Percentiles rank a stretch among this genome's conserved stretches.
phyloP scores from a whole-genome alignment of 495 filamentous ascomycete genomes.

The Penicillium taxi region DNA sequence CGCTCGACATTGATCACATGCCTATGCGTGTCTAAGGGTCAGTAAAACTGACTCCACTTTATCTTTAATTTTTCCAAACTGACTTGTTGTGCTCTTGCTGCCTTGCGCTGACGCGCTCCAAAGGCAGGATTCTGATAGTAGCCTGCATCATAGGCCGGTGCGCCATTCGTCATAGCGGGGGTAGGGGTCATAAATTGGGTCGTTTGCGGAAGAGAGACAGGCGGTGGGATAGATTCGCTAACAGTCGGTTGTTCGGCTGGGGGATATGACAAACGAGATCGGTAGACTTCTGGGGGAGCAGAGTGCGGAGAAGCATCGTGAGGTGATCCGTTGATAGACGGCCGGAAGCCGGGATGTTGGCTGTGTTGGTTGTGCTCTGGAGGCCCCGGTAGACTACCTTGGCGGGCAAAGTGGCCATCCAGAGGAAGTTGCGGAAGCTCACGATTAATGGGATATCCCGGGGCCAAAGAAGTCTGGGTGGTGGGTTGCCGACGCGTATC shows the following conservation, averaged over 20 bases:
- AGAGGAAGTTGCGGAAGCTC: slow-evolving; percentile 35
- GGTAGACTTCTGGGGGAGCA: slow-evolving; percentile 33
- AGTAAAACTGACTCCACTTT: not conserved
- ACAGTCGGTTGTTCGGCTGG: slow-evolving; percentile 22
- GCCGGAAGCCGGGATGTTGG: slow-evolving; percentile 24
- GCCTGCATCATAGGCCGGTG: slow-evolving; percentile 21
- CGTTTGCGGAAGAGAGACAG: slow-evolving; percentile 17
- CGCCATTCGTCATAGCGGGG: slow-evolving; percentile 12
- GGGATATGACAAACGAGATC: slow-evolving; percentile 28
- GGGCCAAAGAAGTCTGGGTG: slow-evolving; percentile 2
- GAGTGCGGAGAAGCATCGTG: slow-evolving; percentile 32
- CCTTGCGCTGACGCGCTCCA: slow-evolving; percentile 35
- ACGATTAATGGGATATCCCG: slow-evolving; percentile 27
- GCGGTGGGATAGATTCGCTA: slow-evolving; percentile 21
- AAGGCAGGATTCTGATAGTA: slow-evolving; percentile 29
- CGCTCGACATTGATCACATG: slow-evolving; percentile 53
- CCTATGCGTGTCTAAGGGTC: slow-evolving; percentile 25
- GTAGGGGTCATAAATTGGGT: slow-evolving; percentile 26
- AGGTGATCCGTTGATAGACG: slow-evolving; percentile 28
- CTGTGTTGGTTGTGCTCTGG: slow-evolving; percentile 16
- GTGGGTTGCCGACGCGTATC: slow-evolving; percentile 26
- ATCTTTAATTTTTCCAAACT: slow-evolving; percentile 1
- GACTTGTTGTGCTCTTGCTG: slow-evolving; percentile 38
- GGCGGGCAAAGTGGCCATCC: slow-evolving; percentile 32
- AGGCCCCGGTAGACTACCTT: slow-evolving; percentile 27